Base-by-base conservation (phyloP, 495 filamentous ascomycete genomes). In the Xylaria intraflava region DNA sequence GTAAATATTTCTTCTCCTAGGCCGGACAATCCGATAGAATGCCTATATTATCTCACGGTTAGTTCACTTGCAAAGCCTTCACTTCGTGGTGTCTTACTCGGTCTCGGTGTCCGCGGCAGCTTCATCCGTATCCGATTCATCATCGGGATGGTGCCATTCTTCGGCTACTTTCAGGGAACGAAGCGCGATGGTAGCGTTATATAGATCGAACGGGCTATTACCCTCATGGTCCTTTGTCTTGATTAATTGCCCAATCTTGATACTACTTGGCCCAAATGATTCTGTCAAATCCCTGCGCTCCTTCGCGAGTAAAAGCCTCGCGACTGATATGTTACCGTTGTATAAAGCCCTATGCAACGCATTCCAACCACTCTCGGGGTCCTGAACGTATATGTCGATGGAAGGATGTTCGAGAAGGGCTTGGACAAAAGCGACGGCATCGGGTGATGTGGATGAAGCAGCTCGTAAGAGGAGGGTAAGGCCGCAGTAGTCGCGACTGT, bases 151-250 rank as follows among this genome's bases (percentile, higher is more conserved):
- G 3, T 47, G 46, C 1, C 58, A 48, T 11, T 67, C 62, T 19
- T 59, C 56, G 8, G 51, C 55, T 19, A 61, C 62, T 31, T 70
- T 68, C 35, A 78, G 47, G n/a, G 62, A 62, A 5, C 75, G 73
- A 42, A 84, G 78, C 41, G 82, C 82, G 48, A 96, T 90, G 11
- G 89, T 92, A 20, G 85, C 80, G 42, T 84, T 85, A 59, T 93
- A 96, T 14, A 97, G 74, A 64, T 97, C 92, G 55, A 96, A 94
- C 0, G 93, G 91, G 51, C 90, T 95, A 59, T 92, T 87, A 16
- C 94, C 94, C 66, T 96, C 91, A 42, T 86, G 84, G 60, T 98
- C 93, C 66, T 98, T 98, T 46, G 93, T 85, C 70, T 95, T 96
- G 59, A 96, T 92, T 23, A 96, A 70, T 27, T 82, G 82, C 20